Base-by-base conservation (phyloP, 306 rosid species). In the Quercus cerris region DNA sequence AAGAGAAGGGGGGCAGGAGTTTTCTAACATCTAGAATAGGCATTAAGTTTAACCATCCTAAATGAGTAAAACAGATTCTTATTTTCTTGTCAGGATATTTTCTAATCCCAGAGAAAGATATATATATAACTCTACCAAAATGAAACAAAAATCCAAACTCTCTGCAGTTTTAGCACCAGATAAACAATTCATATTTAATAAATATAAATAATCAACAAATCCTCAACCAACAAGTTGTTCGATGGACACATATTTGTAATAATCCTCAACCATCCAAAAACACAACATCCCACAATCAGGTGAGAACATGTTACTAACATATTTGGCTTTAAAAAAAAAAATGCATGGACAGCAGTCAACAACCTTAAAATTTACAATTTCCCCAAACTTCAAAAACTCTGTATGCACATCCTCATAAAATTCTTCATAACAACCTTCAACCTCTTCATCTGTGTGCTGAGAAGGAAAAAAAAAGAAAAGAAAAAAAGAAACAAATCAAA, bases 351-450 rank as follows among this genome's bases (percentile, higher is more conserved):
- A 74, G 84, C 71, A 85, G 77, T 77, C 55, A 79, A 81, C 66
- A 84, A 95, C 99, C 99, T 95, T 95, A 86, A 95, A 95, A 90
- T 93, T 95, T 70, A 91, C 85, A 84, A 95, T 93, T 90, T 95
- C 97, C 61, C 99, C 99, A 76, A 88, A 93, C 86, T 91, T 95
- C 83, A 87, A 86, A 84, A 95, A 93, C 85, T 95, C 97, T n/a
- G 97, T 95, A 86, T 95, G 99, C 85, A 95, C 99, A 85, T 95
- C 99, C 78, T 93, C 97, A 41, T 93, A 95, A 87, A 95, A 95
- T 82, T 93, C 99, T 85, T 95, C 95, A 84, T 83, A 95, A 77
- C 89, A 82, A 70, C 81, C 62, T 52, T 90, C 97, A 74, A 95
- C 80, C 91, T 95, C 99, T 85, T 95, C 99, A 76, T 95, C 99